A percentile compares a stretch with the other conserved stretches of the same genome.
phyloP scores from a whole-genome alignment of 352 stramenopile genomes.

The Pythium dissotocum region DNA sequence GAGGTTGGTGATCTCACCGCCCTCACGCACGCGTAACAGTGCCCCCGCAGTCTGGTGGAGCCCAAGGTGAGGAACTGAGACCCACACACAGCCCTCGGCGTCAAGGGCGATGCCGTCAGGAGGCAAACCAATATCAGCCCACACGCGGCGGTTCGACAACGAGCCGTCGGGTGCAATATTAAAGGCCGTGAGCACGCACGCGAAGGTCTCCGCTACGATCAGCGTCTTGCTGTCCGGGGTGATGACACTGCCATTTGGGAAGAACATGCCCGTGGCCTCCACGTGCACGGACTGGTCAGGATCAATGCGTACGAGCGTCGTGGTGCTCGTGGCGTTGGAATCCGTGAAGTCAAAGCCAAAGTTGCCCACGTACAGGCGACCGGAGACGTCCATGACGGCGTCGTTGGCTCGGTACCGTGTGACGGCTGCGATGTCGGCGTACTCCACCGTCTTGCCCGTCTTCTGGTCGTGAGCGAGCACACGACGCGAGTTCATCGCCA shows the following conservation, averaged over 20 bases:
- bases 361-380: constrained; percentile 59
- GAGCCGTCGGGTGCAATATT: constrained; percentile 50
- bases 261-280: constrained; percentile 57
- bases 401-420: constrained; percentile 60
- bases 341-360: constrained; percentile 58
- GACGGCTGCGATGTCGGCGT: constrained; percentile 52
- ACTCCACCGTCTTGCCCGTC: constrained; percentile 33
- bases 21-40: constrained; percentile 54
- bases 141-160: constrained; percentile 51
- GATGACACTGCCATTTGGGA: constrained; percentile 71
- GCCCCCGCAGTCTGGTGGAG: constrained; percentile 49
- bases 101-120: constrained; percentile 67
- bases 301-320: constrained; percentile 58
- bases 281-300: constrained; percentile 46
- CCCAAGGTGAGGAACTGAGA: constrained; percentile 50
- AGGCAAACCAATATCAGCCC: constrained; percentile 50
- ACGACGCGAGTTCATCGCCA: constrained; percentile 46
- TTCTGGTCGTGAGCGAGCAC: constrained; percentile 45
- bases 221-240: constrained; percentile 72
- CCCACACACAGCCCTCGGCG: constrained; percentile 68
- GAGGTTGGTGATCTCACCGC: constrained; percentile 50
- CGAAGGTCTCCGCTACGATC: constrained; percentile 69
- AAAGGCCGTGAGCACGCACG: constrained; percentile 55
- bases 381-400: constrained; percentile 47
- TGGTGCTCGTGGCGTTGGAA: constrained; percentile 33